A percentile compares a stretch with the other conserved stretches of the same genome.
These are phyloP conservation scores for Ophiobolus disseminans DNA, from an alignment of 2,329 filamentous ascomycete species.

Conservation along the genomic window DNA sequence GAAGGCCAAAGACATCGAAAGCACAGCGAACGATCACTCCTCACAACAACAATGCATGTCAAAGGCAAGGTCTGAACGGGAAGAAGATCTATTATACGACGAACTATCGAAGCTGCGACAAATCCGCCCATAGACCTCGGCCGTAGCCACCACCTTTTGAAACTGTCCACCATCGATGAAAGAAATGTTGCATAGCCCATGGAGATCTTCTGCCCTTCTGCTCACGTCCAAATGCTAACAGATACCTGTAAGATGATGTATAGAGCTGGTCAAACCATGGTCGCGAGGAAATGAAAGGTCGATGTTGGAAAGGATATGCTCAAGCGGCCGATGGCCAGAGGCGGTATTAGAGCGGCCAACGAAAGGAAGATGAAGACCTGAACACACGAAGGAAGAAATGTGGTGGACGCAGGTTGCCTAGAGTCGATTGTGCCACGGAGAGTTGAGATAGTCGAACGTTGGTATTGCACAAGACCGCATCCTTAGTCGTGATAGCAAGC, in stretches of 20 bases:
- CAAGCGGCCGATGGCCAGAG: constrained; percentile 19
- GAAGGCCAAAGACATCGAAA: too few relatives aligned
- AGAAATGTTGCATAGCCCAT: constrained; percentile 33
- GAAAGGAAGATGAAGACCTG: constrained; percentile 16
- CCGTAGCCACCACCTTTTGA: constrained; percentile 23
- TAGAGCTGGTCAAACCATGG: constrained; percentile 19
- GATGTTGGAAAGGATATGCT: constrained; percentile 31
- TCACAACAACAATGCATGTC: neutral
- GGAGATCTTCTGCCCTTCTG: constrained; percentile 26
- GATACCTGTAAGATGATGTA: constrained; percentile 36
- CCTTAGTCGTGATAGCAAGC: constrained; percentile 14
- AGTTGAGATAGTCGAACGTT: constrained; percentile 19
- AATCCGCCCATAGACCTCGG: constrained; percentile 29
- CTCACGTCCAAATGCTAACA: constrained; percentile 33
- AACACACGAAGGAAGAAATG: constrained; percentile 25
- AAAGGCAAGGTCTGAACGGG: neutral
- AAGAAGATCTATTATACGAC: constrained; percentile 34
- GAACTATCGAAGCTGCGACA: constrained; percentile 36
- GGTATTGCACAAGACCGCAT: constrained; percentile 13
- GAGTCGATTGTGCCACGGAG: constrained; percentile 12
- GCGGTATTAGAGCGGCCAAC: constrained; percentile 28
- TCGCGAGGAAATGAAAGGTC: constrained; percentile 16
- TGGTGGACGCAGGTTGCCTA: constrained; percentile 1
- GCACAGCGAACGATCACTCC: too few relatives aligned
- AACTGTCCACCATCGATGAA: constrained; percentile 36